These are phyloP conservation scores for Hypoxylon rickii DNA, from an alignment of 495 filamentous ascomycete species.

Conservation along the genomic window DNA sequence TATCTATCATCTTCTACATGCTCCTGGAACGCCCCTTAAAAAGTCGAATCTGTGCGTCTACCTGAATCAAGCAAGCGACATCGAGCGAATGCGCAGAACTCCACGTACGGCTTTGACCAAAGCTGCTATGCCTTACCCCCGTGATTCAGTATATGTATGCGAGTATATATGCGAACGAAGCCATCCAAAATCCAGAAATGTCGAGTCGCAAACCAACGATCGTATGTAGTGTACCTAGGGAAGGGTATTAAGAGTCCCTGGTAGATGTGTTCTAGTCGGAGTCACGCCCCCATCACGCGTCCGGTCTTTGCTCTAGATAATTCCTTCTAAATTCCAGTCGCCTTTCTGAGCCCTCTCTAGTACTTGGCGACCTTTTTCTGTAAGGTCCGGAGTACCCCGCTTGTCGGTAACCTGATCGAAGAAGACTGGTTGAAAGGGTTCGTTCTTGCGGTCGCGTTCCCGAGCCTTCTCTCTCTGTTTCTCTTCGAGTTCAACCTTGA, in stretches of 20 bases:
- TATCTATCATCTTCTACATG: slow-evolving; percentile 32
- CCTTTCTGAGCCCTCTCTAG: slow-evolving; percentile 69
- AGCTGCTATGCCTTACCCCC: slow-evolving; percentile 34
- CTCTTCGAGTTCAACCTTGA: slow-evolving; percentile 93
- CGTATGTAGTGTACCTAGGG: slow-evolving; percentile 12
- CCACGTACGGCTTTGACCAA: slow-evolving; percentile 31
- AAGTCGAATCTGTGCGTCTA: slow-evolving; percentile 28
- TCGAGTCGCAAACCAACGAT: slow-evolving; percentile 27
- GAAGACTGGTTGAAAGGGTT: slow-evolving; percentile 85
- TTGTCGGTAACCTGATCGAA: slow-evolving; percentile 77
- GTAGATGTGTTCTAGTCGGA: slow-evolving; percentile 8
- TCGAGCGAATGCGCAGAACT: slow-evolving; percentile 26
- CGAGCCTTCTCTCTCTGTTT: slow-evolving; percentile 81
- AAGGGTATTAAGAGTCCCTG: neutral
- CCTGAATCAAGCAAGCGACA: slow-evolving; percentile 10
- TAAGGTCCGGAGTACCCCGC: slow-evolving; percentile 77
- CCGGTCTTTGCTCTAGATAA: slow-evolving; percentile 34
- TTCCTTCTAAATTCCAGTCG: slow-evolving; percentile 56
- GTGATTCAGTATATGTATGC: slow-evolving; percentile 27
- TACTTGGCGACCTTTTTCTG: slow-evolving; percentile 71
- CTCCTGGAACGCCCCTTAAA: slow-evolving; percentile 24
- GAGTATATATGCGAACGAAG: slow-evolving; percentile 30
- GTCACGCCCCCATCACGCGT: neutral
- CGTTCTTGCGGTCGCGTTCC: slow-evolving; percentile 67
- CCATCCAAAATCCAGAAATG: slow-evolving; percentile 26